phyloP scores from a whole-genome alignment of 768 basidiomycete species.

The Fistulinella prunicolor region DNA sequence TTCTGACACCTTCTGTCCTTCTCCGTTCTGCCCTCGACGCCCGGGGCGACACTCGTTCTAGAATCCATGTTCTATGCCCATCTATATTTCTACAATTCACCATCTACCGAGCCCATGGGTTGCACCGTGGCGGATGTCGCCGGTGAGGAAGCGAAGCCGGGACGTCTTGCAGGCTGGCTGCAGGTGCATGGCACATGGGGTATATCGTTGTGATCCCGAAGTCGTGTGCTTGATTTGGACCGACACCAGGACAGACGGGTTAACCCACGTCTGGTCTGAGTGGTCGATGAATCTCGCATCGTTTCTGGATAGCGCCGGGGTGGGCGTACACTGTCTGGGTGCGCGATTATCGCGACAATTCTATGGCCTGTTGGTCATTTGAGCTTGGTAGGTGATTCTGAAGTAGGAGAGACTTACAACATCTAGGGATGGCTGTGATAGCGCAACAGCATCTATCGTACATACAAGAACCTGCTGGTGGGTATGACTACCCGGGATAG shows the following conservation, averaged over 20 bases:
- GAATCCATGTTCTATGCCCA: neutral
- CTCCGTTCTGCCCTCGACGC: neutral
- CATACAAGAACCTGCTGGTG: conserved; percentile 7
- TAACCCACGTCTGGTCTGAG: conserved; percentile 1
- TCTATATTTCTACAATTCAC: too few relatives aligned
- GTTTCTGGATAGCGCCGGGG: conserved; percentile 54
- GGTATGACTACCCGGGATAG: neutral
- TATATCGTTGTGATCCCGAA: too few relatives aligned
- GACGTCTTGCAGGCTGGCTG: too few relatives aligned
- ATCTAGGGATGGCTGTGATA: conserved; percentile 27
- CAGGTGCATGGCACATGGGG: too few relatives aligned
- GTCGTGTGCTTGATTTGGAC: neutral
- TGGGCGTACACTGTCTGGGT: conserved; percentile 68
- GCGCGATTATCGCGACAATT: conserved; percentile 81
- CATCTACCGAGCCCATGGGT: too few relatives aligned
- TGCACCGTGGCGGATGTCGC: too few relatives aligned
- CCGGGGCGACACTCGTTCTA: neutral
- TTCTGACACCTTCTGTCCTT: neutral
- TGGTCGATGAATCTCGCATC: conserved; percentile 66
- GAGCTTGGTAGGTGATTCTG: neutral
- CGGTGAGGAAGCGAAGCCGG: too few relatives aligned
- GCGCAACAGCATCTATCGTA: conserved; percentile 5
- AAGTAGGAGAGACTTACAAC: conserved; percentile 21
- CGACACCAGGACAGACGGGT: neutral
- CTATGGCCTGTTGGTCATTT: conserved; percentile 58